These are phyloP conservation scores for Oldenlandia corymbosa DNA, from an alignment of 257 asterid genomes.

Conservation along the genomic window DNA sequence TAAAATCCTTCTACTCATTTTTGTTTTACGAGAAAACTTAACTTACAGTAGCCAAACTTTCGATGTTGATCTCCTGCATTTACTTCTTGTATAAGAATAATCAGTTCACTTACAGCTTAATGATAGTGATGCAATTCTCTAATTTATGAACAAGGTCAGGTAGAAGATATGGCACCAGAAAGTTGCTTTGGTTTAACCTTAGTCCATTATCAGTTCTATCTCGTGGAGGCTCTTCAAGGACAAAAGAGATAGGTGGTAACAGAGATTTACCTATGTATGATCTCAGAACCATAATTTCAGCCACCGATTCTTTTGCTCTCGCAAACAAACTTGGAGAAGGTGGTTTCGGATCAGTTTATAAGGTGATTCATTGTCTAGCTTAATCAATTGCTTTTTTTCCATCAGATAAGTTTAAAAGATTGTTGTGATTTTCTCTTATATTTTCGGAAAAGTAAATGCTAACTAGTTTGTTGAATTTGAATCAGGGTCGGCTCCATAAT, in stretches of 20 bases:
- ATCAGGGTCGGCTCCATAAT: conserved; percentile 24
- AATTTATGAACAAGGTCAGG: conserved; percentile 1
- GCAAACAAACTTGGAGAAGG: conserved; percentile 28
- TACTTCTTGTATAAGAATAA: no score
- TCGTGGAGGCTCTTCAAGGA: conserved; percentile 14
- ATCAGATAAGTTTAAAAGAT: neutral
- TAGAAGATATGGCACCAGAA: conserved; percentile 2
- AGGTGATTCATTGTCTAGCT: conserved; percentile 10
- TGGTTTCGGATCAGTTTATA: conserved; percentile 31
- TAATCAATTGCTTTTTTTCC: neutral
- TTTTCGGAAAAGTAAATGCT: neutral
- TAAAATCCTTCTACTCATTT: neutral
- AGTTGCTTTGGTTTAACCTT: conserved; percentile 5
- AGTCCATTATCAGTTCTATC: conserved; percentile 14
- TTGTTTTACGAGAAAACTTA: neutral
- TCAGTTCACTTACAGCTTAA: no score
- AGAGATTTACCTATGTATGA: conserved; percentile 19
- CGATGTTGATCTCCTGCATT: no score
- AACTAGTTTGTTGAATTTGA: neutral
- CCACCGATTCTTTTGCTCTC: conserved; percentile 21
- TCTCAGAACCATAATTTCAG: conserved; percentile 17
- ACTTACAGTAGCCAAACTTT: no score
- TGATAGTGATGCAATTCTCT: no score
- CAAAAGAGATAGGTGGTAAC: conserved; percentile 14
- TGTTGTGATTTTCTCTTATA: neutral